Percentiles rank a stretch among this genome's conserved stretches.
These are phyloP conservation scores for Echium plantagineum DNA, from an alignment of 257 asterid genomes.

Conservation along the genomic window DNA sequence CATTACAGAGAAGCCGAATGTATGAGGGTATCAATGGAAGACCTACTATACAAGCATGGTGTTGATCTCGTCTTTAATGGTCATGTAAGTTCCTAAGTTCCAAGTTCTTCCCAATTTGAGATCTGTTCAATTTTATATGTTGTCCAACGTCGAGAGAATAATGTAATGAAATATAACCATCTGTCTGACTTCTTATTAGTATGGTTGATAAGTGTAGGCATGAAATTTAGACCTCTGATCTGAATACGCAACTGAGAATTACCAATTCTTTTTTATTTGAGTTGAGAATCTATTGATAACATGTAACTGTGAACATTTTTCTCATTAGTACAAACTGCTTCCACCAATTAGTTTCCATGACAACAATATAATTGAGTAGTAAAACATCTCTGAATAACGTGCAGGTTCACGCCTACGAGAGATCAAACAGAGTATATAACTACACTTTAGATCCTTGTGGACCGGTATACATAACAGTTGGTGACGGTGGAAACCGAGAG, in stretches of 20 bases:
- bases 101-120: not conserved
- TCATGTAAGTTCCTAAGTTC: slow-evolving; percentile 44
- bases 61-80: slow-evolving; percentile 86
- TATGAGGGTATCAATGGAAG: slow-evolving; percentile 85
- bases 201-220: too few species aligned
- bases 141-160: not conserved
- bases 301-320: too few species aligned
- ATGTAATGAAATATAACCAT: not conserved
- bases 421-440: slow-evolving; percentile 87
- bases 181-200: too few species aligned
- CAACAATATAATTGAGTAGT: too few species aligned
- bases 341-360: too few species aligned
- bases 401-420: slow-evolving; percentile 94
- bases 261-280: too few species aligned
- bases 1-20: slow-evolving; percentile 96
- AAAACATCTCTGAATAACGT: not conserved
- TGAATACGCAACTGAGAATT: too few species aligned
- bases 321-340: too few species aligned
- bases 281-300: too few species aligned
- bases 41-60: slow-evolving; percentile 47
- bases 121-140: not conserved
- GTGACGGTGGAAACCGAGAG: slow-evolving; percentile 93
- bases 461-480: slow-evolving; percentile 65
- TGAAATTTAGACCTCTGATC: too few species aligned
- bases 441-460: slow-evolving; percentile 84